Base-by-base conservation (phyloP, 2,329 filamentous ascomycete species). In the Fusarium tuaranense region DNA sequence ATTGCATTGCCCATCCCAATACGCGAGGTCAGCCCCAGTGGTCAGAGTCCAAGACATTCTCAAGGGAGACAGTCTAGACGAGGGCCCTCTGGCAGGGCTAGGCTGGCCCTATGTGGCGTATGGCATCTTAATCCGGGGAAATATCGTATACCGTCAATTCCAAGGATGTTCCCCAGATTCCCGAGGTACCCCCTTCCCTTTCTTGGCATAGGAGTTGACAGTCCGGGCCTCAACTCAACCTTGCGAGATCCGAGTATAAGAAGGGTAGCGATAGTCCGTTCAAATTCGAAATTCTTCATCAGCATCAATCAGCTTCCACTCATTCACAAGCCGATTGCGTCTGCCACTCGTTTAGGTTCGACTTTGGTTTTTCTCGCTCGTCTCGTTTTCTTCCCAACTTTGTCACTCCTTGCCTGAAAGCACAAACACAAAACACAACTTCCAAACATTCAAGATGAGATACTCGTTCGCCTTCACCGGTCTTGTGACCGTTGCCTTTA, bases 401-500 rank as follows among this genome's bases (percentile, higher is more conserved):
- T 53, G 48, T 67, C 69, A 75, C 65, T 39, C 72, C 53, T 70
- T 63, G 55, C 46, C 55, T 13, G 48, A 34, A 55, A 55, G 27
- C 48, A 55, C 48, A 55, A 32, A 32, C 25, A 32, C 18, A 53
- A 39, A 20, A 9, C 7, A 27, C 60, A 55, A 59, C 25, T 7
- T 13, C 39, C 30, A 32, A 12, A 25, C 38, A 10, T n/a, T n/a
- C 69, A 73, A 60, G 38, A 74, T 74, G 72, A 74, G 72, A 75
- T 74, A 74, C 63, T 73, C 72, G 25, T 32, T 65, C 32, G 59
- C 72, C 51, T 51, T 74, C 18, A 67, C 69, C 48, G 72, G 72
- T 75, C 72, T 74, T 65, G 46, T 74, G 72, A 73, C 72, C 69
- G 38, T 75, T n/a, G 69, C 72, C n/a, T 53, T 74, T 48, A 38